Conservation (phyloP, 176 grass and related monocot genomes). For the Eleusine coracana region DNA sequence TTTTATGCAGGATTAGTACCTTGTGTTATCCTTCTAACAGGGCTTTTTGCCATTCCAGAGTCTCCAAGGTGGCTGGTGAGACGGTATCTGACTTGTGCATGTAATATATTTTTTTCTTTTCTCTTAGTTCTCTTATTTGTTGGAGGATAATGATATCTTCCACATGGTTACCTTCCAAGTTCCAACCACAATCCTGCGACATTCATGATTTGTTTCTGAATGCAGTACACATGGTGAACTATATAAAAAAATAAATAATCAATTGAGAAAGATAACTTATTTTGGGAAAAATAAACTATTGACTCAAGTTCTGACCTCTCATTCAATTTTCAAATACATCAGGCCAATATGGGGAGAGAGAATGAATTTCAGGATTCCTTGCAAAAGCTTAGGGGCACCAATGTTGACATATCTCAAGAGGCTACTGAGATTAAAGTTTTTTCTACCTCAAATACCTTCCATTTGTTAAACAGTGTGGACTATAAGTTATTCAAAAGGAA, state of each 20-base stretch:
- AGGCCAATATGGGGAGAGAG: slow-evolving; percentile 60
- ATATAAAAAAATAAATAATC: neutral
- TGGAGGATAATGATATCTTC: neutral
- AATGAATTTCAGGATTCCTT: slow-evolving; percentile 63
- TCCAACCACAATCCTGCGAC: slow-evolving; percentile 14
- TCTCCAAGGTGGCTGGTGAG: slow-evolving; percentile 90
- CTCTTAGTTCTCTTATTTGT: neutral
- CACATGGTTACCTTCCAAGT: slow-evolving; percentile 8
- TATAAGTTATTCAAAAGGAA: slow-evolving; percentile 3
- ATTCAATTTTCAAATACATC: slow-evolving; percentile 29
- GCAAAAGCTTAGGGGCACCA: slow-evolving; percentile 51
- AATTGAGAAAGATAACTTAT: slow-evolving; percentile 19
- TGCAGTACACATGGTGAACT: neutral
- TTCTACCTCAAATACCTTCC: neutral
- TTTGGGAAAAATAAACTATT: slow-evolving; percentile 6
- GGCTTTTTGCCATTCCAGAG: slow-evolving; percentile 72
- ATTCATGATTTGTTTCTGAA: slow-evolving; percentile 7
- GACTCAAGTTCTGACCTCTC: slow-evolving; percentile 10
- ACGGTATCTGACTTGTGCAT: neutral
- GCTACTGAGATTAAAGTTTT: slow-evolving; percentile 64
- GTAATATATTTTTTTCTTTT: neutral
- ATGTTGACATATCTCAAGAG: slow-evolving; percentile 63
- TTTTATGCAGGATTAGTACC: slow-evolving; percentile 64
- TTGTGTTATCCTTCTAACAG: slow-evolving; percentile 60
- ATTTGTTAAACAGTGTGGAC: slow-evolving; percentile 13